Evolutionary conservation across 2,329 filamentous ascomycete genomes (phyloP).

Genomic region (Beauveria bassiana): DNA sequence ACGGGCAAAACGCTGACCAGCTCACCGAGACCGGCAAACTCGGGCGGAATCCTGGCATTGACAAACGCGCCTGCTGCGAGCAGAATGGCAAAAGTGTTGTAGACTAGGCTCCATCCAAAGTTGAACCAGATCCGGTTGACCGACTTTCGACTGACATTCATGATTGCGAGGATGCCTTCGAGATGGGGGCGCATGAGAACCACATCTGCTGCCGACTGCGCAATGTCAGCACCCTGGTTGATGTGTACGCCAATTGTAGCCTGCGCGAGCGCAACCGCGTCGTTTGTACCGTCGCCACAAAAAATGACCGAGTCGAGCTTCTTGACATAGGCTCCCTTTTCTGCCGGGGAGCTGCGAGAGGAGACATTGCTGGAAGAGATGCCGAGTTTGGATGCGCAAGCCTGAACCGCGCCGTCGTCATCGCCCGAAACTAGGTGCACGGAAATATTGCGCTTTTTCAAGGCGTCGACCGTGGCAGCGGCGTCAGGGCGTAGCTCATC

Average conservation of each 20-base stretch:
- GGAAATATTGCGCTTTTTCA: constrained; percentile 31
- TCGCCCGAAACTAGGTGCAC: constrained; percentile 47
- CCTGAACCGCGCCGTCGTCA: constrained; percentile 39
- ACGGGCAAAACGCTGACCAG: constrained; percentile 68
- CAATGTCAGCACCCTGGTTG: constrained; percentile 53
- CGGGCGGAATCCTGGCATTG: constrained; percentile 41
- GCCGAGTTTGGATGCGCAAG: constrained; percentile 30
- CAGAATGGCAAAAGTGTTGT: constrained; percentile 62
- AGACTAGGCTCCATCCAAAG: constrained; percentile 62
- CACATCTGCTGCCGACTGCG: constrained; percentile 59
- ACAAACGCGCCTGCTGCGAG: constrained; percentile 61
- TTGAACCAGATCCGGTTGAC: constrained; percentile 54
- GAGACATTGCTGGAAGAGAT: constrained; percentile 31
- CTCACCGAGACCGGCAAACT: constrained; percentile 63
- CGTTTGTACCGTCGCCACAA: constrained; percentile 72
- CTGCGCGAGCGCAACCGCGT: constrained; percentile 63
- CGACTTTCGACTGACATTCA: constrained; percentile 43
- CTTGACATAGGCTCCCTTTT: constrained; percentile 39
- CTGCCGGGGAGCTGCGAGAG: constrained; percentile 35
- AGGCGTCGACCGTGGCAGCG: constrained; percentile 21
- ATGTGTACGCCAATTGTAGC: constrained; percentile 67
- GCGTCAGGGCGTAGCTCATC: constrained; percentile 40
- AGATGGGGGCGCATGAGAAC: constrained; percentile 55
- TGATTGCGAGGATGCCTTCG: constrained; percentile 46
- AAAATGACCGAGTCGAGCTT: constrained; percentile 48